Conservation (phyloP, 2,329 filamentous ascomycete species). For the Metarhizium robertsii region DNA sequence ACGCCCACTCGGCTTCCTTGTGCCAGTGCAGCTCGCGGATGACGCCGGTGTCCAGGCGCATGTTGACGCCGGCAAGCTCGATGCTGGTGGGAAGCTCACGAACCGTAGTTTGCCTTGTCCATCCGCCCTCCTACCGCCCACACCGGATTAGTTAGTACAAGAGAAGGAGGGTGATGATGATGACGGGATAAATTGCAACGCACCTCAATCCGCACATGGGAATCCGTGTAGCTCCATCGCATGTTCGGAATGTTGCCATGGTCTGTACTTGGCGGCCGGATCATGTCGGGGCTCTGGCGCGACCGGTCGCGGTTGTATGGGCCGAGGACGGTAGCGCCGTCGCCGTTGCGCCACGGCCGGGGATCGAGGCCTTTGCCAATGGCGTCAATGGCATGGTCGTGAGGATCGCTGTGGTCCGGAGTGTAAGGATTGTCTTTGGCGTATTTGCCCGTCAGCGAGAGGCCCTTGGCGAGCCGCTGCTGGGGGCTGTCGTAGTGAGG, state of each 20-base stretch:
- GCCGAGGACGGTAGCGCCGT: constrained; percentile 57
- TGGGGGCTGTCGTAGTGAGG: constrained; percentile 40
- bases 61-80: constrained; percentile 70
- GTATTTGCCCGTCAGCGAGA: constrained; percentile 34
- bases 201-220: constrained; percentile 54
- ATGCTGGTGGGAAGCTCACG: constrained; percentile 54
- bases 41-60: constrained; percentile 63
- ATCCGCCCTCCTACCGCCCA: constrained; percentile 55
- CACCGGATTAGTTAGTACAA: constrained; percentile 8
- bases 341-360: constrained; percentile 53
- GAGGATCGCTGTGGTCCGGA: constrained; percentile 49
- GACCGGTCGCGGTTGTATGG: constrained; percentile 61
- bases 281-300: constrained; percentile 60
- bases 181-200: constrained; percentile 7
- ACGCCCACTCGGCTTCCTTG: constrained; percentile 72
- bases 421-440: constrained; percentile 42
- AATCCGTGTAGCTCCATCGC: constrained; percentile 62
- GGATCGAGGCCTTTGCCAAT: constrained; percentile 53
- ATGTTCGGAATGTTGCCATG: constrained; percentile 62
- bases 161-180: not conserved
- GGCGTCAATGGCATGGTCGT: constrained; percentile 53
- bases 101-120: constrained; percentile 65
- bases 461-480: constrained; percentile 42
- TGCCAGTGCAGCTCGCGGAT: constrained; percentile 77
- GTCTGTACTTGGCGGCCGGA: constrained; percentile 65